Percentiles rank a stretch among this genome's conserved stretches.
Conservation (phyloP, 371 early-diverging fungal genomes). For the Zychaea mexicana region DNA sequence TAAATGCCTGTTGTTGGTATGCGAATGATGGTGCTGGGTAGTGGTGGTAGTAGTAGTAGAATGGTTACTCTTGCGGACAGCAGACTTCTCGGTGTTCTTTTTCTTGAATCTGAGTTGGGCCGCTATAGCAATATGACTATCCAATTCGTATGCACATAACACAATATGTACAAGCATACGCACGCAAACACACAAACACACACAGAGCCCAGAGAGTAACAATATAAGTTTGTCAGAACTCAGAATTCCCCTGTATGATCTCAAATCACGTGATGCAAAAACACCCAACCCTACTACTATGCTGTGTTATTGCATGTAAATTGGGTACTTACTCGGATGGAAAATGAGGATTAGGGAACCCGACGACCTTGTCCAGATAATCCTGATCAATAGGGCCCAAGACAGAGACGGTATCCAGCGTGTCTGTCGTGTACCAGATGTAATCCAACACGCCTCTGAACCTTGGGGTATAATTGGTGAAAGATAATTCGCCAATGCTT, state of each 20-base stretch:
- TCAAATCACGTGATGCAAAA: too few relatives aligned
- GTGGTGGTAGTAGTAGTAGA: too few relatives aligned
- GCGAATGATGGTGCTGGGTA: neutral
- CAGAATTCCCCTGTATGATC: too few relatives aligned
- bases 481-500: conserved; percentile 74
- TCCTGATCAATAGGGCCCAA: conserved; percentile 86
- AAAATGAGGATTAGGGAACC: conserved; percentile 94
- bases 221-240: too few relatives aligned
- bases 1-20: neutral
- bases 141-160: neutral
- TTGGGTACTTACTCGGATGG: conserved; percentile 90
- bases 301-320: too few relatives aligned
- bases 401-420: conserved; percentile 80
- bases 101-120: conserved; percentile 23
- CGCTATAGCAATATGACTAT: conserved; percentile 60
- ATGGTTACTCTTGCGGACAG: neutral
- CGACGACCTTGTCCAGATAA: conserved; percentile 80
- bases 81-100: neutral
- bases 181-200: too few relatives aligned
- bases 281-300: too few relatives aligned
- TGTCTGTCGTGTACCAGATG: conserved; percentile 89
- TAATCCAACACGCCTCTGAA: conserved; percentile 97
- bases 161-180: neutral
- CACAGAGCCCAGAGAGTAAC: too few relatives aligned
- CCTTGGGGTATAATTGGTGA: conserved; percentile 95